Conservation (phyloP, 1,139 yeast genomes). For the Arxiozyma slooffiae region DNA sequence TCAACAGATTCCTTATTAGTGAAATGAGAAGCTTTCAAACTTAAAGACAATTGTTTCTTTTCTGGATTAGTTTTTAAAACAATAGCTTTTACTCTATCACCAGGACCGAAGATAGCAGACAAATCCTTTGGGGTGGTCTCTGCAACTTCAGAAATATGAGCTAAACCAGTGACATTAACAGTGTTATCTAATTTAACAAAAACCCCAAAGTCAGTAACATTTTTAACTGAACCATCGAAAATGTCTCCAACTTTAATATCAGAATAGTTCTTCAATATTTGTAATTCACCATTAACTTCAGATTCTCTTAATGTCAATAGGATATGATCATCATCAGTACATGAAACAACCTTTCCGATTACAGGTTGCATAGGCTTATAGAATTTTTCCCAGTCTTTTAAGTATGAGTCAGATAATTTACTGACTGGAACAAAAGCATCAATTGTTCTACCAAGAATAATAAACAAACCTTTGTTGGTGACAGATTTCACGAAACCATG, state of each 20-base stretch:
- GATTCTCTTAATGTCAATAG: conserved; percentile 75
- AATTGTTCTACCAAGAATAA: conserved; percentile 61
- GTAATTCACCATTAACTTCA: conserved; percentile 61
- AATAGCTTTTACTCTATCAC: conserved; percentile 83
- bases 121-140: conserved; percentile 50
- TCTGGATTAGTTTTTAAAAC: conserved; percentile 51
- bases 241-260: conserved; percentile 64
- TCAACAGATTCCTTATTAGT: conserved; percentile 33
- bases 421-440: conserved; percentile 75
- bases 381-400: conserved; percentile 80
- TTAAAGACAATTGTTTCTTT: conserved; percentile 71
- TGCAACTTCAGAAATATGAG: conserved; percentile 79
- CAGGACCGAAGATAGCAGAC: conserved; percentile 61
- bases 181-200: conserved; percentile 75
- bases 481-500: conserved; percentile 72
- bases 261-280: conserved; percentile 46
- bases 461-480: conserved; percentile 69
- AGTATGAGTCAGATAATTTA: conserved; percentile 69
- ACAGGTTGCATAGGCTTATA: conserved; percentile 65
- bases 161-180: conserved; percentile 68
- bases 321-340: conserved; percentile 56
- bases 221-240: conserved; percentile 69
- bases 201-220: conserved; percentile 82
- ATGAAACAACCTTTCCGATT: conserved; percentile 59
- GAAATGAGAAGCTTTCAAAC: conserved; percentile 92